Percentiles rank a stretch among this genome's conserved stretches.
Evolutionary conservation across 2,329 filamentous ascomycete genomes (phyloP).

Genomic region (Dactylellina cionopaga): DNA sequence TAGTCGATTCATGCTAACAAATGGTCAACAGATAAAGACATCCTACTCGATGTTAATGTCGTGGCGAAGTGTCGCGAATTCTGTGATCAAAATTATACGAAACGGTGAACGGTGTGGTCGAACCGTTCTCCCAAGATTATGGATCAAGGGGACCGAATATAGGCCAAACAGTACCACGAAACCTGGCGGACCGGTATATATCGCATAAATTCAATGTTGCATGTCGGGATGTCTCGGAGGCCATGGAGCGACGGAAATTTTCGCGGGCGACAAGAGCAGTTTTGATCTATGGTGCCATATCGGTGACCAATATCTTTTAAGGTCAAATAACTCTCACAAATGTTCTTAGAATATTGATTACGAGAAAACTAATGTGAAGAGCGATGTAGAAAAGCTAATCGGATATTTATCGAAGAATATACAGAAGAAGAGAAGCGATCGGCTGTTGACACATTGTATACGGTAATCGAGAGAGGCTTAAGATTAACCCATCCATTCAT

Average conservation of each 20-base stretch:
- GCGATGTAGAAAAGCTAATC: not conserved
- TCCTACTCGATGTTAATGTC: conserved; percentile 10
- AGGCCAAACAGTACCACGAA: not conserved
- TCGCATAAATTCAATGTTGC: conserved; percentile 24
- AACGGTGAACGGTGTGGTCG: conserved; percentile 5
- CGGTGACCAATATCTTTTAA: conserved; percentile 23
- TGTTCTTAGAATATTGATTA: not conserved
- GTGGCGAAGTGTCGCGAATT: conserved; percentile 16
- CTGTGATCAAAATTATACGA: conserved; percentile 25
- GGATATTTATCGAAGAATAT: conserved; percentile 65
- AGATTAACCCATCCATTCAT: conserved; percentile 56
- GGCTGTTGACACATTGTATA: conserved; percentile 72
- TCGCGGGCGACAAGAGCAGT: conserved; percentile 14
- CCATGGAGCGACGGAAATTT: conserved; percentile 14
- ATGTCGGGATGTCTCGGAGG: conserved; percentile 14
- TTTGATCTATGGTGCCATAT: conserved; percentile 31
- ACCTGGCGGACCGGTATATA: conserved; percentile 20
- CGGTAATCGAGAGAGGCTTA: conserved; percentile 69
- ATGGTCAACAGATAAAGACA: conserved; percentile 13
- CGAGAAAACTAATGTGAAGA: not conserved
- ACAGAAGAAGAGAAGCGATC: conserved; percentile 64
- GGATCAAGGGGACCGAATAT: not conserved
- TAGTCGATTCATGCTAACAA: no score
- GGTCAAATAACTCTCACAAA: not conserved
- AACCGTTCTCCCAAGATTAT: conserved; percentile 1